Evolutionary conservation across 257 asterid genomes (phyloP).

Genomic region (Oldenlandia corymbosa): DNA sequence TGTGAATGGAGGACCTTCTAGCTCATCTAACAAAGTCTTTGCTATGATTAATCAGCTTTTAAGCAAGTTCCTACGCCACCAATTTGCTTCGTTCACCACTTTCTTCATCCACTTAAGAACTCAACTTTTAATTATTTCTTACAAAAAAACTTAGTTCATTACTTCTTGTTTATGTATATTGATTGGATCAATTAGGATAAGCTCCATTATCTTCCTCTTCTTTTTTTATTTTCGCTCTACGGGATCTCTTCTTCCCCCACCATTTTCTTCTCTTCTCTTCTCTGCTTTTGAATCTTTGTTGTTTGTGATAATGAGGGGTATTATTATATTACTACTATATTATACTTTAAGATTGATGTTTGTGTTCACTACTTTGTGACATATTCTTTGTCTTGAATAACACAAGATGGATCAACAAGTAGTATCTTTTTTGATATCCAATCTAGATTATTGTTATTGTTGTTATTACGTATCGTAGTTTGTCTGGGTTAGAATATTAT

Average conservation of each 20-base stretch:
- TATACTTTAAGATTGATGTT: not conserved
- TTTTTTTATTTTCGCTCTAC: conserved; percentile 12
- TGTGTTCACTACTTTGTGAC: not conserved
- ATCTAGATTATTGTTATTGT: too few species aligned
- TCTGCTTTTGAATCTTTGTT: too few species aligned
- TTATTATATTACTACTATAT: too few species aligned
- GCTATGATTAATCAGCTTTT: too few species aligned
- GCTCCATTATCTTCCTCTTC: conserved; percentile 18
- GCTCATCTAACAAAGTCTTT: not conserved
- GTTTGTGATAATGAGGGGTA: not conserved
- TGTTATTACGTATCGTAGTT: conserved; percentile 26
- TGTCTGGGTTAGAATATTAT: too few species aligned
- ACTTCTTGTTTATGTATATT: conserved; percentile 6
- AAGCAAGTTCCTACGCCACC: conserved; percentile 17
- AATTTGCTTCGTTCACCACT: conserved; percentile 43
- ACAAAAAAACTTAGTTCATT: too few species aligned
- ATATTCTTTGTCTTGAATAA: conserved; percentile 14
- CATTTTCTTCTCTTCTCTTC: conserved; percentile 3
- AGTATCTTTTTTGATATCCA: too few species aligned
- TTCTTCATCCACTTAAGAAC: conserved; percentile 39
- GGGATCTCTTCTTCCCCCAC: conserved; percentile 15
- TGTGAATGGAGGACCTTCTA: not conserved
- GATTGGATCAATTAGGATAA: conserved; percentile 45
- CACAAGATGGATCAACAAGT: too few species aligned
- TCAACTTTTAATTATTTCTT: not conserved